Evolutionary conservation across 2,329 filamentous ascomycete species (phyloP).

Genomic region (Aspergillus awamori): DNA sequence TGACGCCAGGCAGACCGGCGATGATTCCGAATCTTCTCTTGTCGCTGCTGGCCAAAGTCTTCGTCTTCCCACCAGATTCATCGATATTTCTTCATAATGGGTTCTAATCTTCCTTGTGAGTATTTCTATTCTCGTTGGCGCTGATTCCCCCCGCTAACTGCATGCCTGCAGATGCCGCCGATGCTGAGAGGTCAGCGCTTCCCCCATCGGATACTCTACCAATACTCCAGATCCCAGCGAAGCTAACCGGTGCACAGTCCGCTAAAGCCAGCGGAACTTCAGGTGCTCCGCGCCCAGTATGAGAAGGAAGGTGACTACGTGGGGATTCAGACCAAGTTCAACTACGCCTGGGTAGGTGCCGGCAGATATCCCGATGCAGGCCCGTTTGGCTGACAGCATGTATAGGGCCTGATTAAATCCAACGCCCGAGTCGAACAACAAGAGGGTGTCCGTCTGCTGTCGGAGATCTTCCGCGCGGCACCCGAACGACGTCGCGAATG

Average conservation of each 20-base stretch:
- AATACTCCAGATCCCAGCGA: neutral
- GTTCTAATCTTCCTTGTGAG: conserved; percentile 56
- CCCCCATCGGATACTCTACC: conserved; percentile 10
- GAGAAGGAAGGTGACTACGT: conserved; percentile 98
- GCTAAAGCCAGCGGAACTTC: conserved; percentile 86
- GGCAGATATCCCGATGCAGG: neutral
- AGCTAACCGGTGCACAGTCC: conserved; percentile 59
- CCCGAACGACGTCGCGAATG: conserved; percentile 95
- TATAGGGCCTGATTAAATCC: conserved; percentile 91
- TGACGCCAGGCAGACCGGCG: conserved; percentile 28
- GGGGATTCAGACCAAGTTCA: conserved; percentile 97
- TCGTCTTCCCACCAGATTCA: neutral
- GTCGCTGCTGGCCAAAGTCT: neutral
- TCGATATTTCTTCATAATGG: conserved; percentile 34
- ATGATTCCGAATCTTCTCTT: neutral
- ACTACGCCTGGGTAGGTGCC: conserved; percentile 87
- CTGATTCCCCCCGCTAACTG: neutral
- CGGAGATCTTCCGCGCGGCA: conserved; percentile 92
- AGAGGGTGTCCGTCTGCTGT: conserved; percentile 87
- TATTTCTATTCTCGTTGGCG: conserved; percentile 10
- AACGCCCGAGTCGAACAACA: conserved; percentile 82
- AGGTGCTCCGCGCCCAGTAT: conserved; percentile 90
- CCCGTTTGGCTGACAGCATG: neutral
- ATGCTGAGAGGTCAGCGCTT: conserved; percentile 78
- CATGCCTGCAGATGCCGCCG: conserved; percentile 75